phyloP scores from a whole-genome alignment of 2,329 filamentous ascomycete genomes.

The Plectosphaerella cucumerina region DNA sequence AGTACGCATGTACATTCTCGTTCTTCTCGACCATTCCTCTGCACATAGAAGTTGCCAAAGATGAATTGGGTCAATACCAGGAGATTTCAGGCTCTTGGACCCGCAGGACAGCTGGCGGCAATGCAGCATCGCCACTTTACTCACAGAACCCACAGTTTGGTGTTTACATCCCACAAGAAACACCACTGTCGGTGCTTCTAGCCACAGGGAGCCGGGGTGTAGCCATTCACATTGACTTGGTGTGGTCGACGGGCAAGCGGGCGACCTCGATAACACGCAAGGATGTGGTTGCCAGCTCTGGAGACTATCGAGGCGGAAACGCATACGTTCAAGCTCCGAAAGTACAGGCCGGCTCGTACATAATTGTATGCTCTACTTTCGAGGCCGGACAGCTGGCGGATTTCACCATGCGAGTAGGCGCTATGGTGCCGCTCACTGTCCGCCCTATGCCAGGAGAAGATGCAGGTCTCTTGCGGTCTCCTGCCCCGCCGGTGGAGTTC shows the following conservation, averaged over 20 bases:
- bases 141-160: constrained; percentile 85
- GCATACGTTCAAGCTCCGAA: constrained; percentile 60
- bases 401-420: constrained; percentile 73
- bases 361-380: constrained; percentile 86
- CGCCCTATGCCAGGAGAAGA: constrained; percentile 64
- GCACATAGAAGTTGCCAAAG: constrained; percentile 54
- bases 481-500: constrained; percentile 54
- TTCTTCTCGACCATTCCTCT: constrained; percentile 68
- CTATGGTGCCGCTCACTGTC: constrained; percentile 52
- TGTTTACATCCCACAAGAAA: constrained; percentile 51
- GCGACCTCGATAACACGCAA: constrained; percentile 65
- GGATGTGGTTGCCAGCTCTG: constrained; percentile 77
- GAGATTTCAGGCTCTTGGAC: constrained; percentile 69
- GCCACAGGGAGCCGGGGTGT: constrained; percentile 63
- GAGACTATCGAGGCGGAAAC: constrained; percentile 82
- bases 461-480: constrained; percentile 66
- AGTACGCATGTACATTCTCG: constrained; percentile 83
- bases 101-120: constrained; percentile 76
- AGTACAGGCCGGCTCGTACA: constrained; percentile 73
- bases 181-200: constrained; percentile 69
- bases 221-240: constrained; percentile 78
- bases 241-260: constrained; percentile 72
- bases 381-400: constrained; percentile 71
- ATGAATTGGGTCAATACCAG: constrained; percentile 54
- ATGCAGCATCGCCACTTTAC: constrained; percentile 71